Evolutionary conservation across 257 asterid species (phyloP).

Genomic region (Capsicum baccatum): DNA sequence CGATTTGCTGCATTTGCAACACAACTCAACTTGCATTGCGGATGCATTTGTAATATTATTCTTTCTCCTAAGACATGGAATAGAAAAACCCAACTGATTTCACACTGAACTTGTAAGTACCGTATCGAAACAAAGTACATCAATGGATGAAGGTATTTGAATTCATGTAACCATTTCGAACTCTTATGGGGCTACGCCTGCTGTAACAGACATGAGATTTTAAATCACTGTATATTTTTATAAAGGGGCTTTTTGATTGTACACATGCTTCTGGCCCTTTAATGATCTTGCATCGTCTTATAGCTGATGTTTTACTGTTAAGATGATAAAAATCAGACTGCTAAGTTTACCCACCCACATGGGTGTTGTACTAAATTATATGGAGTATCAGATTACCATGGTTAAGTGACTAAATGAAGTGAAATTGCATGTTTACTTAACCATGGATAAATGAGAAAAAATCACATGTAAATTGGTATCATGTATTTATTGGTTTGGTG

Average conservation of each 20-base stretch:
- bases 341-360: not conserved
- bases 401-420: not conserved
- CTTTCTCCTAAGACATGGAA: constrained; percentile 20
- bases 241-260: not conserved
- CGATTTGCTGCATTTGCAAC: constrained; percentile 15
- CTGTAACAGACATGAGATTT: not conserved
- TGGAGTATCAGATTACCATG: not conserved
- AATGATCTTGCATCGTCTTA: not conserved
- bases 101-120: not conserved
- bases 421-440: not conserved
- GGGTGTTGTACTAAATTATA: not conserved
- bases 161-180: not conserved
- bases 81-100: constrained; percentile 7
- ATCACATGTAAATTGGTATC: too few species aligned
- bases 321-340: not conserved
- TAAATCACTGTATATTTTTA: constrained; percentile 3
- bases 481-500: not conserved
- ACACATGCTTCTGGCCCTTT: not conserved
- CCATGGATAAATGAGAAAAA: not conserved
- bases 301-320: not conserved
- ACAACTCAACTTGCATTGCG: constrained; percentile 15
- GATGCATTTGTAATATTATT: constrained; percentile 12
- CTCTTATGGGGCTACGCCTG: not conserved
- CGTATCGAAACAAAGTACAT: not conserved
- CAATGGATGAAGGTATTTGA: not conserved